Evolutionary conservation across 2,329 filamentous ascomycete species (phyloP), one percentile per base, ranked within the genome.

Genomic region (Calonectria honghensis): DNA sequence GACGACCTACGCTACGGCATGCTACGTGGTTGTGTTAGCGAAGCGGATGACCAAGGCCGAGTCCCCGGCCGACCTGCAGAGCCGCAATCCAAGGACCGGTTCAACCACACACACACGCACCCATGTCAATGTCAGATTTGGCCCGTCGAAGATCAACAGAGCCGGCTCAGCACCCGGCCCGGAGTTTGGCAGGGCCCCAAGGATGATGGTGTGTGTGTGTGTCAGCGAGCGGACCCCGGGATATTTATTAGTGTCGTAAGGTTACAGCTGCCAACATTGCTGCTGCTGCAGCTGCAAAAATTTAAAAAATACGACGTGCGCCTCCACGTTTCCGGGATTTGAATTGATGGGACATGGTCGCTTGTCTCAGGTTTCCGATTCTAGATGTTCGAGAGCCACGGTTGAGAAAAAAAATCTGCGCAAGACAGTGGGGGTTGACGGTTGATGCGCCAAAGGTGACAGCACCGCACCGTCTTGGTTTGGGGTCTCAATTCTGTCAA

Each of bases 181-280:
- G 67, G 66, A 65, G 48, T 31, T 71, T 71, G 73, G 73, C 75
- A 70, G 73, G 69, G 31, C 31, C 52, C 9, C 31, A 31, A 41
- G 14, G 57, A 29, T 27, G 29, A 20, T 48, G 41, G 45, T 48
- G 45, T 45, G 45, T 48, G 45, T 48, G 35, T 27, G 57, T 41
- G 57, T 27, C 57, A 63, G 57, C 57, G 57, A 29, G 57, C 27
- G 24, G 37, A 24, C 41, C 57, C 39, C 39, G 9, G 35, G 37
- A 16, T 61, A n/a, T 24, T 16, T 41, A 41, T 16, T 41, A 41
- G 57, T 24, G 24, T 29, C 9, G 14, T 11, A 29, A 35, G 37
- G n/a, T 14, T 37, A 16, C 45, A 48, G 20, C 45, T 48, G 20
- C 41, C 41, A 48, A 48, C 9, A 24, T 24, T 24, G 24, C 24